Evolutionary conservation across 257 asterid genomes (phyloP).

Genomic region (Orobanche coerulescens): DNA sequence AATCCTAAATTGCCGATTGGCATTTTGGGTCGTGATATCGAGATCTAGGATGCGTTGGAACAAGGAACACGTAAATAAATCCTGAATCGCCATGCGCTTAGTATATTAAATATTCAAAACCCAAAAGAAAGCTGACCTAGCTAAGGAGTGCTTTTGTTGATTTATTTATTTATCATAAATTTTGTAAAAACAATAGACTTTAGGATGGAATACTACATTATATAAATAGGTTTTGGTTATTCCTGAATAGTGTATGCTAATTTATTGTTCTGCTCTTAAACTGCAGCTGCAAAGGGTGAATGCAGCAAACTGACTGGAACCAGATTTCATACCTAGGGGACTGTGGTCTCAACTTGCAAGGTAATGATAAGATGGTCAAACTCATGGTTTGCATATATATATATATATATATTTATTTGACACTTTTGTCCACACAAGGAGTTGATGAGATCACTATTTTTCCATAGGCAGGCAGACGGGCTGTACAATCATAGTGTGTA

Average conservation of each 20-base stretch:
- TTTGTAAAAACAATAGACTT: too few species aligned
- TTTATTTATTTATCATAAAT: too few species aligned
- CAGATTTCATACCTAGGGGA: slow-evolving; percentile 1
- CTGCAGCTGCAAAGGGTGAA: slow-evolving; percentile 15
- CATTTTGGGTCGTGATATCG: not conserved
- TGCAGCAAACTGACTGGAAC: slow-evolving; percentile 3
- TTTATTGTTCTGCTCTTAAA: not conserved
- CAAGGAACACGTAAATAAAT: not conserved
- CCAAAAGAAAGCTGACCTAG: not conserved
- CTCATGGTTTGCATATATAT: slow-evolving; percentile 8
- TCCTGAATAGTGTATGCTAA: slow-evolving; percentile 5
- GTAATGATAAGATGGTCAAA: not conserved
- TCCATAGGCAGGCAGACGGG: slow-evolving; percentile 13
- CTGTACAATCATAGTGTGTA: slow-evolving; percentile 4
- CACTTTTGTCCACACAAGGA: not conserved
- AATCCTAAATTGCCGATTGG: not conserved
- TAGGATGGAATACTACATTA: too few species aligned
- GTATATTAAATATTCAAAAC: not conserved
- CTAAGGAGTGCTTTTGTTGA: not conserved
- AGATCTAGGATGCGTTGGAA: not conserved
- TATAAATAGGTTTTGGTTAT: not conserved
- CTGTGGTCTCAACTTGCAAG: slow-evolving; percentile 6
- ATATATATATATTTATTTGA: not conserved
- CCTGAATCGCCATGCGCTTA: not conserved
- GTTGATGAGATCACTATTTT: slow-evolving; percentile 1